Base-by-base conservation (phyloP, 1,284 basidiomycete species). In the Apiotrichum akiyoshidainum region DNA sequence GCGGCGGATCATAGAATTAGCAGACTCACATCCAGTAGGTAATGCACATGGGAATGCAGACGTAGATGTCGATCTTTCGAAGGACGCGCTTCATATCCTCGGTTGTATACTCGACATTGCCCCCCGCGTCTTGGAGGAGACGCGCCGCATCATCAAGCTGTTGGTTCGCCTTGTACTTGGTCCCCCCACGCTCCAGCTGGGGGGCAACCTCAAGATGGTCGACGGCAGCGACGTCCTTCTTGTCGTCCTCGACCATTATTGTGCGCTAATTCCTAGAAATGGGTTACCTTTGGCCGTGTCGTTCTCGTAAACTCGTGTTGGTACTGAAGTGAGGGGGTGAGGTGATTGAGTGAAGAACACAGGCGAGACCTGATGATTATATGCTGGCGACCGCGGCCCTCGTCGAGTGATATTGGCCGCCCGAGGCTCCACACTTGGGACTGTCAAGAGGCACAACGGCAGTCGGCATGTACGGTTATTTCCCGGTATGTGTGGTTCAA, bases 21-120 rank as follows among this genome's bases (percentile, higher is more conserved):
- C 41, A 41, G 5, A 56, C 55, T 57, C 49, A 54, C 52, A 60
- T 57, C 46, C 26, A 54, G 22, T 60, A 60, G 13, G 55, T 57
- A 41, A 60, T 53, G 52, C 59, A 60, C 59, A 60, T 60, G 34
- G 59, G 59, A 4, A 60, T 14, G 22, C 60, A 61, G 41, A 61
- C 60, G 49, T 55, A 53, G n/a, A 58, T 22, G 60, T 61, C 60
- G 49, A 58, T 55, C 26, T 39, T 46, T 42, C 57, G 56, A 14
- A 61, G 55, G 12, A 61, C 60, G 16, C 44, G 31, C 53, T 58
- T 58, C 39, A 45, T 52, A 31, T 61, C 60, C 42, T 41, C 56
- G 16, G 49, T 19, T 16, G 49, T 21, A 33, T 52, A 55, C 53
- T 61, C 60, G 39, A 58, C 40, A 26, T 52, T 50, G 16, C 59